Percentiles rank a stretch among this genome's conserved stretches.
phyloP scores from a whole-genome alignment of 2,329 filamentous ascomycete species.

The Cladosporium sp. region DNA sequence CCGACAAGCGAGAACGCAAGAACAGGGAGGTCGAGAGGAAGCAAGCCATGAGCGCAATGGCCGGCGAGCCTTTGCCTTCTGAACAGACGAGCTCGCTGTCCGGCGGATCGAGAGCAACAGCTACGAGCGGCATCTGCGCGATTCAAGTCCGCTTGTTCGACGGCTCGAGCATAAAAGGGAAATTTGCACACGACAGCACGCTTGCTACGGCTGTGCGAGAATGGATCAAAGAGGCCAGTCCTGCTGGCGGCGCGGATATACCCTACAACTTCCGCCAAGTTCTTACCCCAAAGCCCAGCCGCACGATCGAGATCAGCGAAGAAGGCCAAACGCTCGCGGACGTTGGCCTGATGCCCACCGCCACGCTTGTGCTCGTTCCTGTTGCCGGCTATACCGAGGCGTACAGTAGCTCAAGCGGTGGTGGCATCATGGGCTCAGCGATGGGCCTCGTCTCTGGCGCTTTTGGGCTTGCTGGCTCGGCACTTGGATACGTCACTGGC shows the following conservation, averaged over 20 bases:
- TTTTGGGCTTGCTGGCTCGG: conserved; percentile 29
- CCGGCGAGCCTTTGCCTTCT: conserved; percentile 1
- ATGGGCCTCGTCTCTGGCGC: conserved; percentile 30
- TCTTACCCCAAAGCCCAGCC: conserved; percentile 69
- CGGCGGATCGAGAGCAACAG: conserved; percentile 12
- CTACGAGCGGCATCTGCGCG: conserved; percentile 21
- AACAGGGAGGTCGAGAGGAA: conserved; percentile 46
- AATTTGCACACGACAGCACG: conserved; percentile 56
- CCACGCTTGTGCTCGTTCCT: conserved; percentile 76
- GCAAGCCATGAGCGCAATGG: conserved; percentile 1
- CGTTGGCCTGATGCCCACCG: conserved; percentile 68
- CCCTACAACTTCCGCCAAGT: conserved; percentile 84
- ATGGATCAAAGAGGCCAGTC: conserved; percentile 62
- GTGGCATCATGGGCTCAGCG: conserved; percentile 31
- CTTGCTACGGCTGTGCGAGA: conserved; percentile 61
- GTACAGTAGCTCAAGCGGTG: conserved; percentile 40
- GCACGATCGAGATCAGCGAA: conserved; percentile 66
- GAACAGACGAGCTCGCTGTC: conserved; percentile 6
- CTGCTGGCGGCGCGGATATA: conserved; percentile 36
- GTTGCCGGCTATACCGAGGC: conserved; percentile 56
- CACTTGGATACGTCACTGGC: conserved; percentile 23
- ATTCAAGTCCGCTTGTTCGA: conserved; percentile 80
- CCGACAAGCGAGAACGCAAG: conserved; percentile 65
- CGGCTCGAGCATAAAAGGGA: conserved; percentile 68
- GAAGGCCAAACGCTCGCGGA: conserved; percentile 63